Evolutionary conservation across 176 grass and related monocot species (phyloP), one percentile per base, ranked within the genome.

Genomic region (Bolboschoenus planiculmis): DNA sequence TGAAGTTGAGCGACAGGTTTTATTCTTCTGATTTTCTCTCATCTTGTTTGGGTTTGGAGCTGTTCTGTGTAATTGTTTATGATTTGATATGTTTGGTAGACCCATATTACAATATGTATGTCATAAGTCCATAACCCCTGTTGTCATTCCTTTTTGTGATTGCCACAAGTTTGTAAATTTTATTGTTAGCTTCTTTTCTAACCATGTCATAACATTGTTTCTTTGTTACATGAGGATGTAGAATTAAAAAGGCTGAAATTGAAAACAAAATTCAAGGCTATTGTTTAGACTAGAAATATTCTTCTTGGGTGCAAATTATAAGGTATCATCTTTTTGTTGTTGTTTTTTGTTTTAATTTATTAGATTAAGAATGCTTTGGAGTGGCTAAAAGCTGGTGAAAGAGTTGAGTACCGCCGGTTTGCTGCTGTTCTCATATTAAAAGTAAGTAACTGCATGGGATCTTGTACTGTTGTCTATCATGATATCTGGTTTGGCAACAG

Each of bases 341-440:
- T n/a, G n/a, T 57, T 31, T 26, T 80, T 27, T 31, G 7, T 53
- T 16, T 53, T 4, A 27, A 54, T 26, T 78, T 80, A 6, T 83
- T 71, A 98, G 96, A 98, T 93, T 79, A 98, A 93, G 88, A 98
- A 89, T 59, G 92, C 96, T 88, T 88, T 98, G 84, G 96, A 87
- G 10, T 98, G 96, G 96, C 96, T 98, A 79, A 82, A 82, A 60
- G 78, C 10, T 77, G 89, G 74, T 15, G 96, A 98, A 56, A 85
- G 96, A 87, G 93, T 98, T 35, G 96, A 98, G 64, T 98, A 95
- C 63, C 96, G 90, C 44, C 90, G 88, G 20, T 98, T 98, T 92
- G 96, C 96, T 68, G 89, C 96, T 76, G 96, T 98, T 51, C 90
- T 98, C 87, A 98, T 98, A 91, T 92, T 98, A 44, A 98, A 98